Evolutionary conservation across 2,329 filamentous ascomycete species (phyloP), one percentile per base, ranked within the genome.

Genomic region (Nigrospora oryzae): DNA sequence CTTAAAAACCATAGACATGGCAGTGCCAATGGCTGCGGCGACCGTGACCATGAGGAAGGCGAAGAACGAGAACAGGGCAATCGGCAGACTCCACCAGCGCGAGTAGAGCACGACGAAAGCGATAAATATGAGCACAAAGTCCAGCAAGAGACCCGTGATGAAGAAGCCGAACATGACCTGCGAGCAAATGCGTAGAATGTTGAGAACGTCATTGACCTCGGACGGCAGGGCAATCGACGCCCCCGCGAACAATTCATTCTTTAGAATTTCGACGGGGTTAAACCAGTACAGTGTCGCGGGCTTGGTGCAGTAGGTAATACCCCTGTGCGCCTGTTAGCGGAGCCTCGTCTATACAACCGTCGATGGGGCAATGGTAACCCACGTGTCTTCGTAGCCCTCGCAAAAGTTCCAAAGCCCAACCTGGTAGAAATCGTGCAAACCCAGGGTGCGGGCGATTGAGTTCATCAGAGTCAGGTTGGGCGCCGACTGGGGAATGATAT

Each of bases 381-480:
- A 77, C 65, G 83, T 72, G 54, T 77, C 74, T 45, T 79, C 70
- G 63, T 90, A 94, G 16, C 90, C 90, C 63, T 95, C 87, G 64
- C 91, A 97, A 63, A 85, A 95, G 48, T 83, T 84, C 91, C 91
- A 97, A 36, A 96, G 68, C 6, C 90, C 90, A 28, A 95, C 86
- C 56, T 89, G 86, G 65, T 96, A 96, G 66, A 95, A 96, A 64
- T 96, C 91, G 62, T 95, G 89, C 40, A 96, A 74, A 30, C 90
- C 91, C 44, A 96, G 72, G 17, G 84, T 87, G 42, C 87, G 83
- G 4, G 89, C 89, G 52, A 95, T 89, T 38, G 83, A 89, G 69
- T 95, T 95, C 64, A 95, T 84, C 38, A 95, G 74, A 10, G 53
- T 56, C 19, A 67, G 11, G 81, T 80, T 84, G 36, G 84, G 83